phyloP scores from a whole-genome alignment of 768 basidiomycete species.

The Termitomyces sp. region DNA sequence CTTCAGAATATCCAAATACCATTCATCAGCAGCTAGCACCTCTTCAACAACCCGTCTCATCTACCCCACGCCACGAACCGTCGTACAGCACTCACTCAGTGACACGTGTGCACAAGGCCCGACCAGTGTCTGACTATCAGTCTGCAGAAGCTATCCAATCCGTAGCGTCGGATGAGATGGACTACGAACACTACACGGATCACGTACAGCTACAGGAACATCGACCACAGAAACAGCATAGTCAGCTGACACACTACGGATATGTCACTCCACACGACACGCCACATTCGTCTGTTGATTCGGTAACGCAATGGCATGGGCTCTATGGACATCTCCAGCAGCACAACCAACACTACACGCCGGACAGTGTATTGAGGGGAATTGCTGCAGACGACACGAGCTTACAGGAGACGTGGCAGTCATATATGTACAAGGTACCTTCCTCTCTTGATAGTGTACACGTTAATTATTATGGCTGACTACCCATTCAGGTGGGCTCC shows the following conservation, averaged over 20 bases:
- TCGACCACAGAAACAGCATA: no score
- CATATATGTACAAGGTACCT: conserved; percentile 55
- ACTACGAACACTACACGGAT: background rate
- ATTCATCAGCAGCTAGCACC: background rate
- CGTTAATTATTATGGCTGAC: background rate
- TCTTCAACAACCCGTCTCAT: background rate
- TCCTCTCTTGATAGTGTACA: background rate
- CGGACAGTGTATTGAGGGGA: conserved; percentile 36
- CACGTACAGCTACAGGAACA: background rate
- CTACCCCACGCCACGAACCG: background rate
- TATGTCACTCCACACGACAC: no score
- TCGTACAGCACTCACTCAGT: background rate
- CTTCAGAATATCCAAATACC: conserved; percentile 16
- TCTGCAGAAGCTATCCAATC: background rate
- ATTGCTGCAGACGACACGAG: conserved; percentile 49
- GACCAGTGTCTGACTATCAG: background rate
- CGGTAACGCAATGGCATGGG: conserved; percentile 13
- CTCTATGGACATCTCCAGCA: conserved; percentile 16
- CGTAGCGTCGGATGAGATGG: background rate
- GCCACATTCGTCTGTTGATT: conserved; percentile 15
- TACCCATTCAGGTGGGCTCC: conserved; percentile 7
- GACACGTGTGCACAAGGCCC: background rate
- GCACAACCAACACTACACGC: conserved; percentile 40
- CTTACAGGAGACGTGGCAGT: conserved; percentile 65
- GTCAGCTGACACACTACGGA: no score